These are phyloP conservation scores for Rhodosporidiobolus sp. DNA, from an alignment of 768 basidiomycete genomes.

Conservation along the genomic window DNA sequence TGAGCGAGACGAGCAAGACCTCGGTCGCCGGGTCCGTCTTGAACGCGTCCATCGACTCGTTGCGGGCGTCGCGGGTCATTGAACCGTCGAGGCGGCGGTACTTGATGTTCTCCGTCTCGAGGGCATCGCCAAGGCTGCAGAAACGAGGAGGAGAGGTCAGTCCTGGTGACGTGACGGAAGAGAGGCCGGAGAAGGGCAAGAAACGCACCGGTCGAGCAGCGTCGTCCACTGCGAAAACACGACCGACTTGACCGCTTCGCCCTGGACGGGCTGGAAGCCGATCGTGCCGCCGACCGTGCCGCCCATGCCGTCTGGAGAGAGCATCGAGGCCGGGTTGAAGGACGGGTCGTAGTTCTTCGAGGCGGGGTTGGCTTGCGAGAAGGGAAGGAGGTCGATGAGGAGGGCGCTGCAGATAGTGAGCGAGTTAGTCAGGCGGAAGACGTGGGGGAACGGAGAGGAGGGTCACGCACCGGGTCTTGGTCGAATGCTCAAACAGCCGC, in stretches of 20 bases:
- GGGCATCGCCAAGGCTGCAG: constrained; percentile 52
- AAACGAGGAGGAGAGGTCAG: not conserved
- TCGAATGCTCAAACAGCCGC: constrained; percentile 44
- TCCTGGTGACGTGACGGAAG: not conserved
- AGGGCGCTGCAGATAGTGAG: constrained; percentile 56
- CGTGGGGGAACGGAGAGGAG: not conserved
- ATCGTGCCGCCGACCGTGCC: constrained; percentile 52
- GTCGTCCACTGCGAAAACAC: constrained; percentile 70
- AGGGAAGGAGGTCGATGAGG: constrained; percentile 71
- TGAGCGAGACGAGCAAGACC: constrained; percentile 89
- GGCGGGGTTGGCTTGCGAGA: constrained; percentile 78
- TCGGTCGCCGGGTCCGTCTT: constrained; percentile 87
- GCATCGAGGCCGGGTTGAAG: constrained; percentile 72
- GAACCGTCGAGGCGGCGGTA: constrained; percentile 94
- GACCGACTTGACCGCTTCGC: constrained; percentile 68
- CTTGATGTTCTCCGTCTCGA: constrained; percentile 82
- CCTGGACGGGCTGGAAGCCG: constrained; percentile 36
- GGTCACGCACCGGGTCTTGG: constrained; percentile 41
- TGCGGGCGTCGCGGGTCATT: constrained; percentile 94
- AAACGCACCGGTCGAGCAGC: constrained; percentile 39
- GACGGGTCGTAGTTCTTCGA: constrained; percentile 81
- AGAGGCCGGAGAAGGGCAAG: constrained; percentile 34
- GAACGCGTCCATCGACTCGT: constrained; percentile 83
- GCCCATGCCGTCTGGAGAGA: constrained; percentile 71
- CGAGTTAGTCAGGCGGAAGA: not conserved